These are phyloP conservation scores for Camptophora hylomeconis DNA, from an alignment of 2,329 filamentous ascomycete species.

Conservation along the genomic window DNA sequence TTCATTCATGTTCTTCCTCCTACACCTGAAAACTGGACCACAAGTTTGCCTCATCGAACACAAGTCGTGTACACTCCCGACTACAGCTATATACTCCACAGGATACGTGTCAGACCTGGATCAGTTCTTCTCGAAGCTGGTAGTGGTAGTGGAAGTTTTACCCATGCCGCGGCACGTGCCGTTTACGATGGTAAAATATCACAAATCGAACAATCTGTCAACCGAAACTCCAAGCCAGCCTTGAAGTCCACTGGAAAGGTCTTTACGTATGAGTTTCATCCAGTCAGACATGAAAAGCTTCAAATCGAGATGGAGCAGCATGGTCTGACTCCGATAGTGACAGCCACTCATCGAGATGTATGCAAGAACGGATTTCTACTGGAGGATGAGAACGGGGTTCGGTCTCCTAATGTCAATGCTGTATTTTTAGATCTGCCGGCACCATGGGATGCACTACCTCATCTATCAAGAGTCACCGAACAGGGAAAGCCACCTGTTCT, in stretches of 20 bases:
- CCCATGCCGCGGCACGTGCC: constrained; percentile 35
- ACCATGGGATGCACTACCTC: constrained; percentile 36
- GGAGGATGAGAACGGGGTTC: constrained; percentile 13
- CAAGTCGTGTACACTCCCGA: constrained; percentile 42
- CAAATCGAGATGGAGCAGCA: constrained; percentile 31
- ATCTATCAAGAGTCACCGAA: constrained; percentile 27
- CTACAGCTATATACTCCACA: constrained; percentile 39
- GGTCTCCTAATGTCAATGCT: constrained; percentile 31
- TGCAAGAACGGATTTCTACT: constrained; percentile 36
- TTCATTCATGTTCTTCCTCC: constrained; percentile 37
- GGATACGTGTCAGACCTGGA: constrained; percentile 33
- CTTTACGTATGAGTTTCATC: constrained; percentile 39
- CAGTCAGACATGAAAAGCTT: constrained; percentile 28
- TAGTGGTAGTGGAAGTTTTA: constrained; percentile 40
- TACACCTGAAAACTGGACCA: constrained; percentile 38
- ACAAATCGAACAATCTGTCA: neutral
- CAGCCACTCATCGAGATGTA: constrained; percentile 36
- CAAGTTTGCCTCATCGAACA: constrained; percentile 37
- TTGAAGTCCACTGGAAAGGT: constrained; percentile 27
- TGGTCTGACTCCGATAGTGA: constrained; percentile 30
- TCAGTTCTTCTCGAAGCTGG: constrained; percentile 36
- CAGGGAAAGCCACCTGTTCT: constrained; percentile 38
- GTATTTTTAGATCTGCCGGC: constrained; percentile 39
- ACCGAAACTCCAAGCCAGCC: constrained; percentile 12
- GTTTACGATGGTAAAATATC: constrained; percentile 37